A percentile compares a stretch with the other conserved stretches of the same genome.
These are phyloP conservation scores for Solanum chiquidenum DNA, from an alignment of 257 asterid genomes.

Conservation along the genomic window DNA sequence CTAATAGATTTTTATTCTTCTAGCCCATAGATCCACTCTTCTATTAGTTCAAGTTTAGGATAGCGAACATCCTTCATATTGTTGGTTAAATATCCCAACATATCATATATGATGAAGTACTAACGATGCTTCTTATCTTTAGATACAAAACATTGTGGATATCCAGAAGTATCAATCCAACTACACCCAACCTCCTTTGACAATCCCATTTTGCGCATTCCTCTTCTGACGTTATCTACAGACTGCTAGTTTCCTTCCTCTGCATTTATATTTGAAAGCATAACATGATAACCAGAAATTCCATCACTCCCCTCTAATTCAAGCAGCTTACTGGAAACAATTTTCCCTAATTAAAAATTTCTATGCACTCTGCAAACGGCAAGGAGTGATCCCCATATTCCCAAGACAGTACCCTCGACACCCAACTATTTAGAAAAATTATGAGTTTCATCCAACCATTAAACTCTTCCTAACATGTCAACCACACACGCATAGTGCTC, in stretches of 20 bases:
- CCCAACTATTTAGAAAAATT: constrained; percentile 47
- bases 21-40: constrained; percentile 9
- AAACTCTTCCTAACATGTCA: constrained; percentile 86
- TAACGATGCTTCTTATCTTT: constrained; percentile 44
- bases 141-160: constrained; percentile 39
- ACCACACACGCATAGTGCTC: constrained; percentile 75
- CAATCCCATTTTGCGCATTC: constrained; percentile 43
- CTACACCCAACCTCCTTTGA: constrained; percentile 78
- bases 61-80: constrained; percentile 56
- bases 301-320: too few species aligned
- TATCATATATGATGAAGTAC: constrained; percentile 27
- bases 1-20: too few species aligned
- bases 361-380: constrained; percentile 65
- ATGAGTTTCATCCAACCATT: constrained; percentile 71
- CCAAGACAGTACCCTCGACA: constrained; percentile 31
- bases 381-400: constrained; percentile 81
- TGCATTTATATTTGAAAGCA: too few species aligned
- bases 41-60: constrained; percentile 20
- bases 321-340: constrained; percentile 28
- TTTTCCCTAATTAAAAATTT: constrained; percentile 61
- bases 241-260: too few species aligned
- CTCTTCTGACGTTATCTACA: too few species aligned
- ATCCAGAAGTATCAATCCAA: constrained; percentile 66
- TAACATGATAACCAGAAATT: too few species aligned
- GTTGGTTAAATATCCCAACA: not conserved